Percentiles rank a stretch among this genome's conserved stretches.
phyloP scores from a whole-genome alignment of 257 asterid genomes.

The Petunia secreta region DNA sequence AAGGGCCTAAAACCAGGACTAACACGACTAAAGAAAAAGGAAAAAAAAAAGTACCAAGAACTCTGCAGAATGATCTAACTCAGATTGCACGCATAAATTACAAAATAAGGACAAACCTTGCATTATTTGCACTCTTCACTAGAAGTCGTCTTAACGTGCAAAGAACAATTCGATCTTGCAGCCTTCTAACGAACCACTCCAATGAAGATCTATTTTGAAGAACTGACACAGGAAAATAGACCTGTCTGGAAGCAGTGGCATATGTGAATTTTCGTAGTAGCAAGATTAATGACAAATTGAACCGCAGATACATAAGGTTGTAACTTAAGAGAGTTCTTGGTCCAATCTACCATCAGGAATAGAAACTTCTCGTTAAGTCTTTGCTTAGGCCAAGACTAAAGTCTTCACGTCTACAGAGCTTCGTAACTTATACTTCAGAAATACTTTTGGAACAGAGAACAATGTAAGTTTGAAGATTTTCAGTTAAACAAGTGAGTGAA shows the following conservation, averaged over 20 bases:
- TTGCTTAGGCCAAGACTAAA: too few species aligned
- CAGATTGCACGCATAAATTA: slow-evolving; percentile 19
- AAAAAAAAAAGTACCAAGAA: not conserved
- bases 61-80: not conserved
- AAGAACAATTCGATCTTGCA: slow-evolving; percentile 74
- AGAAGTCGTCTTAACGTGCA: slow-evolving; percentile 67
- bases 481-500: too few species aligned
- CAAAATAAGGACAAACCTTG: slow-evolving; percentile 59
- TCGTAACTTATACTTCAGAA: too few species aligned
- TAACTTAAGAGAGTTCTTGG: too few species aligned
- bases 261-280: slow-evolving; percentile 11
- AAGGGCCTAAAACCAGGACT: not conserved
- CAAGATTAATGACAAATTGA: not conserved
- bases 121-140: slow-evolving; percentile 62
- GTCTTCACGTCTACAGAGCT: too few species aligned
- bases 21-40: not conserved
- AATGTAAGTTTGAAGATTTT: too few species aligned
- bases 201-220: slow-evolving; percentile 53
- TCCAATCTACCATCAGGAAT: too few species aligned
- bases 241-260: slow-evolving; percentile 53
- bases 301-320: not conserved
- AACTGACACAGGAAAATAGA: slow-evolving; percentile 43
- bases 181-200: slow-evolving; percentile 81
- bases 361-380: too few species aligned
- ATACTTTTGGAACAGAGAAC: too few species aligned